Conservation (phyloP, 164 flowering plant species). For the Umbellularia californica region DNA sequence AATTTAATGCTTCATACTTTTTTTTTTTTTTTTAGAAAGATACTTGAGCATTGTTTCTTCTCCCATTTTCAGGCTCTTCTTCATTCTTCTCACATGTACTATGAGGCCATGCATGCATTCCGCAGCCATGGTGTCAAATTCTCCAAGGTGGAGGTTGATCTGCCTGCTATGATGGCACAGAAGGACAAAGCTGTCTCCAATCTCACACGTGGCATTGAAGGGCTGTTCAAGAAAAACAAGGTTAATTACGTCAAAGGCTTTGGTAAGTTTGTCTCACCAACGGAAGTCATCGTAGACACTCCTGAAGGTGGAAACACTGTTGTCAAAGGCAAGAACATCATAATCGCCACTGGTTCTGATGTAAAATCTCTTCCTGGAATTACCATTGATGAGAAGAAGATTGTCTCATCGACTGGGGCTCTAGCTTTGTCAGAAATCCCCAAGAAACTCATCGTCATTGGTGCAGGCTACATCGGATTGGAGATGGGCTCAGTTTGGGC, state of each 20-base stretch:
- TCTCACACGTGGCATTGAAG: slow-evolving; percentile 74
- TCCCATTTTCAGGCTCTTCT: slow-evolving; percentile 62
- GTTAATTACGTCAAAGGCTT: slow-evolving; percentile 75
- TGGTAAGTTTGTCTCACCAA: slow-evolving; percentile 66
- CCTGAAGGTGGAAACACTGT: slow-evolving; percentile 56
- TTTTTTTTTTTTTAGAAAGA: no score
- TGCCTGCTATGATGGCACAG: slow-evolving; percentile 79
- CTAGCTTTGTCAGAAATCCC: slow-evolving; percentile 61
- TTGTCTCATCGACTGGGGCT: slow-evolving; percentile 85
- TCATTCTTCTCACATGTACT: slow-evolving; percentile 84
- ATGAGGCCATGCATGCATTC: slow-evolving; percentile 70
- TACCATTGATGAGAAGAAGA: slow-evolving; percentile 68
- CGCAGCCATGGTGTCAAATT: slow-evolving; percentile 70
- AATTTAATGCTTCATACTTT: no score
- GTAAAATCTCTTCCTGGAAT: slow-evolving; percentile 76
- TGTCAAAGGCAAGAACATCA: slow-evolving; percentile 69
- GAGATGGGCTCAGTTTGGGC: slow-evolving; percentile 93
- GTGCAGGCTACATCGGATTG: slow-evolving; percentile 90
- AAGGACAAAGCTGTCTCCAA: slow-evolving; percentile 73
- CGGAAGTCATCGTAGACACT: slow-evolving; percentile 70
- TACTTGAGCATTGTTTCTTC: no score
- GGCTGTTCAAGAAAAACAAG: slow-evolving; percentile 82
- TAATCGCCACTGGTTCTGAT: slow-evolving; percentile 84
- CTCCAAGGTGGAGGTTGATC: slow-evolving; percentile 62
- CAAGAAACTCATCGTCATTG: slow-evolving; percentile 71